Evolutionary conservation across 2,329 filamentous ascomycete genomes (phyloP), one percentile per base, ranked within the genome.

Genomic region (Phialophora expanda): DNA sequence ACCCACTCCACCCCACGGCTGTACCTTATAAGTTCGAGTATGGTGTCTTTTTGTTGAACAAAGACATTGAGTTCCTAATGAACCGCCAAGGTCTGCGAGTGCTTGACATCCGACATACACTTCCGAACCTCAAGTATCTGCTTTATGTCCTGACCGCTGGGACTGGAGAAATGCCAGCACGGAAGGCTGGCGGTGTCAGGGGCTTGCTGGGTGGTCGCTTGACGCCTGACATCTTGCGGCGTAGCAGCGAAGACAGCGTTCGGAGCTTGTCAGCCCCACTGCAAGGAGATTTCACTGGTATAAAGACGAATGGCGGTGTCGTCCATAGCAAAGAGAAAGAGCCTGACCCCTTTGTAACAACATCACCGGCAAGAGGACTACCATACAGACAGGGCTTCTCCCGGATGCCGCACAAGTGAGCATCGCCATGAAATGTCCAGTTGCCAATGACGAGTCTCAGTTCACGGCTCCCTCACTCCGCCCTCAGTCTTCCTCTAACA

Each of bases 21-120:
- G 87, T 92, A 0, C 87, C 93, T 54, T 98, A 94, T 80, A 89
- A 94, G 2, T 98, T 98, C 77, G 94, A 98, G 73, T 99, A 98
- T 76, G 95, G 85, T 11, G 95, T 97, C 75, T 99, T 98, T 73
- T 81, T 98, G n/a, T 84, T 99, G 14, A 98, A 98, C 80, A 97
- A 98, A 78, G 83, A 98, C 74, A 93, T 99, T 63, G 93, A 98
- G 72, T 82, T 88, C 56, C 75, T 90, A 11, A 81, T 87, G 72
- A 85, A 83, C 66, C 79, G 81, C 0, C 88, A 93, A 70, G 90
- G 90, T 0, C 81, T 97, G 12, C 88, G 89, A 55, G 89, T 96
- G 0, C 85, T 97, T 69, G 95, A 99, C 74, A 92, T 97, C 20
- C 86, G 95, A 4, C 92, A 98, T 72, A 96, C 94, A 0, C 80